Evolutionary conservation across 2,329 filamentous ascomycete genomes (phyloP).

Genomic region (Aspergillus sp.): DNA sequence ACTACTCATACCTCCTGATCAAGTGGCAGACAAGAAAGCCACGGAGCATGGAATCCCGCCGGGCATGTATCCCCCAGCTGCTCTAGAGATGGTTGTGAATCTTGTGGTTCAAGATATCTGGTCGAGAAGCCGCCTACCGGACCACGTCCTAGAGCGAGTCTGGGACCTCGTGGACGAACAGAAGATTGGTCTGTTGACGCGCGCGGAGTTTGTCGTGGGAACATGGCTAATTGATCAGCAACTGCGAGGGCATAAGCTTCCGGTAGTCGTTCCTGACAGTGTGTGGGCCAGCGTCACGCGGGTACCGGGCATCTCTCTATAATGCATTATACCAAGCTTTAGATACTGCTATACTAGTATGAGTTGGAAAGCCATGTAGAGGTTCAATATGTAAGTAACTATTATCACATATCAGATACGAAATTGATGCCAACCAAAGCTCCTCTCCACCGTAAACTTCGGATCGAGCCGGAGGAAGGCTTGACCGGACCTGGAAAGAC

Average conservation of each 20-base stretch:
- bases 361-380: too few species aligned
- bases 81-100: slow-evolving; percentile 44
- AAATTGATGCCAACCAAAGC: neutral
- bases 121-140: slow-evolving; percentile 46
- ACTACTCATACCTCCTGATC: slow-evolving; percentile 29
- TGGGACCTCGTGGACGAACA: slow-evolving; percentile 48
- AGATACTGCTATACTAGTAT: neutral
- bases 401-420: neutral
- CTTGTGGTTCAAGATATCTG: slow-evolving; percentile 51
- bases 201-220: slow-evolving; percentile 52
- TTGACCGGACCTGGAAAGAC: neutral
- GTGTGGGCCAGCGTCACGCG: slow-evolving; percentile 49
- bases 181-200: slow-evolving; percentile 37
- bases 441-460: neutral
- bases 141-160: slow-evolving; percentile 41
- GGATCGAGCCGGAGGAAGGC: neutral
- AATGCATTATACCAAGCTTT: neutral
- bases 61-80: slow-evolving; percentile 23
- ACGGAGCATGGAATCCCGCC: slow-evolving; percentile 10
- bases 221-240: slow-evolving; percentile 53
- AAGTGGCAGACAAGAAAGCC: slow-evolving; percentile 11
- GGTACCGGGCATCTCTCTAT: slow-evolving; percentile 34
- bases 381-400: too few species aligned
- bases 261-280: slow-evolving; percentile 45
- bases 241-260: slow-evolving; percentile 49